A percentile compares a stretch with the other conserved stretches of the same genome.
Conservation (phyloP, 2,329 filamentous ascomycete genomes). For the Verticillium nonalfalfae region DNA sequence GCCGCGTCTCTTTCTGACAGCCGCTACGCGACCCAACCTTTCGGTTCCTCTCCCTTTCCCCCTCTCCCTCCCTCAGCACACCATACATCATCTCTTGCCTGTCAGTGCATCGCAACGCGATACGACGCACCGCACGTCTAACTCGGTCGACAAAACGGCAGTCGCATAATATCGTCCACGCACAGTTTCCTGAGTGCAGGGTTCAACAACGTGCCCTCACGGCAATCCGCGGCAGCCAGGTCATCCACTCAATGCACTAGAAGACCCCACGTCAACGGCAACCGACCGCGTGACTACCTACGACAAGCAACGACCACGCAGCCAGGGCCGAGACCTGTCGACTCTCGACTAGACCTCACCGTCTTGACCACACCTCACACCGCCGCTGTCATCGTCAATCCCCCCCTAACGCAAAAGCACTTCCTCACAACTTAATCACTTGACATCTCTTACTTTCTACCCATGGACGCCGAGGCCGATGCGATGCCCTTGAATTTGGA, state of each 20-base stretch:
- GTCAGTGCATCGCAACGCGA: neutral
- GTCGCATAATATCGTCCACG: too few relatives aligned
- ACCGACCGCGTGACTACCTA: neutral
- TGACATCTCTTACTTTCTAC: neutral
- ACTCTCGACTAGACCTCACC: neutral
- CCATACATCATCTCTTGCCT: neutral
- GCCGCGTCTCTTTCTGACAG: neutral
- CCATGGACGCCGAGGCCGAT: constrained; percentile 1
- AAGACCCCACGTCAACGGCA: neutral
- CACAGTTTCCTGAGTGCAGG: too few relatives aligned
- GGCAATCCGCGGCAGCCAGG: neutral
- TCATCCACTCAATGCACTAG: neutral
- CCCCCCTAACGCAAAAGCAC: neutral
- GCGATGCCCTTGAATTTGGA: neutral
- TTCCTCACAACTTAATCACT: neutral
- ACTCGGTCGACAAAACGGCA: too few relatives aligned
- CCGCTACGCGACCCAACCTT: neutral
- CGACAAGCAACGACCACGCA: neutral
- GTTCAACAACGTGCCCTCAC: too few relatives aligned
- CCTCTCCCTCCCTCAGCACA: neutral
- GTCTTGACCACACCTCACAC: neutral
- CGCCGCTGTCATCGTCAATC: neutral
- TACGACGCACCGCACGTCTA: neutral
- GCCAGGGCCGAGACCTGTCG: neutral
- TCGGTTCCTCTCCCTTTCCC: neutral